A percentile compares a stretch with the other conserved stretches of the same genome.
phyloP scores from a whole-genome alignment of 1,284 basidiomycete genomes.

The Gymnopus androsaceus region DNA sequence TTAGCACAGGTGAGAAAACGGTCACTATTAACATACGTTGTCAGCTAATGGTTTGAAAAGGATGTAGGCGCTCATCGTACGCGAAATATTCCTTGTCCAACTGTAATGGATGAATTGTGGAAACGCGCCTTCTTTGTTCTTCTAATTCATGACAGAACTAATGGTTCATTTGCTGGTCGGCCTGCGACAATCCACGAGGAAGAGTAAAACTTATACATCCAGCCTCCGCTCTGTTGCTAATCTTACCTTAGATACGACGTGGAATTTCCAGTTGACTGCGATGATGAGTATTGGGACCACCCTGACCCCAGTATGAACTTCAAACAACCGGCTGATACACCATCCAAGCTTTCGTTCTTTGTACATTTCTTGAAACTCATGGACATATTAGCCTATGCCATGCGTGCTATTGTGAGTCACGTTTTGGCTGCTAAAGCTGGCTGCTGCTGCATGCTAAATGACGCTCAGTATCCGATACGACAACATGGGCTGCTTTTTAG shows the following conservation, averaged over 20 bases:
- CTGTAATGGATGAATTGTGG: conserved; percentile 61
- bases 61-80: conserved; percentile 55
- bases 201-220: conserved; percentile 41
- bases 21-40: too few species aligned
- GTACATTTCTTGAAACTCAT: conserved; percentile 58
- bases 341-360: conserved; percentile 57
- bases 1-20: too few species aligned
- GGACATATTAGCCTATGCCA: conserved; percentile 63
- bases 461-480: conserved; percentile 40
- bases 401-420: conserved; percentile 57
- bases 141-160: conserved; percentile 49
- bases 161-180: conserved; percentile 62
- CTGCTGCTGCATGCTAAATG: not conserved
- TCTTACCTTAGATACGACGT: conserved; percentile 54
- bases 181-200: conserved; percentile 67
- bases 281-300: conserved; percentile 72
- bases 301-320: conserved; percentile 44
- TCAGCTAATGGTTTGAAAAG: too few species aligned
- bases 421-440: not conserved
- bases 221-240: not conserved
- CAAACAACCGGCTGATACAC: conserved; percentile 53
- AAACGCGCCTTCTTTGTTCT: conserved; percentile 71
- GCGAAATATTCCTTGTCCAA: conserved; percentile 32
- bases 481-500: conserved; percentile 30
- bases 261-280: conserved; percentile 65